These are phyloP conservation scores for Sporothrix brasiliensis DNA, from an alignment of 2,329 filamentous ascomycete species.

Conservation along the genomic window DNA sequence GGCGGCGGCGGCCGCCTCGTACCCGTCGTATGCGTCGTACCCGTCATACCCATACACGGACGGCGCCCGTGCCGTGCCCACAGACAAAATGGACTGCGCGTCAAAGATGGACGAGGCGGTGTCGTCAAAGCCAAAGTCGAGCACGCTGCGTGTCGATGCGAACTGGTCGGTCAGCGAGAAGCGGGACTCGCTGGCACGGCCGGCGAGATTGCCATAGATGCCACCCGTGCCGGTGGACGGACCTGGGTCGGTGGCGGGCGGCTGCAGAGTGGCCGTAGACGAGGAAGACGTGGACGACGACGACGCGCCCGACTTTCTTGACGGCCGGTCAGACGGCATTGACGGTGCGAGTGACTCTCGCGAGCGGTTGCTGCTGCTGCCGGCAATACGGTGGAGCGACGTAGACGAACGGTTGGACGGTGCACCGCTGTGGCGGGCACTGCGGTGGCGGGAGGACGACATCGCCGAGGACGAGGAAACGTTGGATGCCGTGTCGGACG, in stretches of 20 bases:
- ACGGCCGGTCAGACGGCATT: background rate
- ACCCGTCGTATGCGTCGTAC: conserved; percentile 3
- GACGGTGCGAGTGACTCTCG: conserved; percentile 21
- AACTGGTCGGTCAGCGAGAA: conserved; percentile 55
- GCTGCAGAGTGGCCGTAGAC: conserved; percentile 12
- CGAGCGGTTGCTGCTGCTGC: conserved; percentile 16
- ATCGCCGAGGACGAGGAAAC: conserved; percentile 20
- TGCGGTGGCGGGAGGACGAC: conserved; percentile 31
- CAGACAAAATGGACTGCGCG: conserved; percentile 34
- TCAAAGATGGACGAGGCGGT: conserved; percentile 49
- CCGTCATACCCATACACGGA: conserved; percentile 16
- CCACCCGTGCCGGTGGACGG: background rate
- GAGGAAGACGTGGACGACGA: conserved; percentile 10
- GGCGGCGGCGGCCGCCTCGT: conserved; percentile 17
- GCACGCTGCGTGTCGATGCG: conserved; percentile 51
- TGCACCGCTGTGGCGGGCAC: conserved; percentile 32
- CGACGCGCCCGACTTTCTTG: background rate
- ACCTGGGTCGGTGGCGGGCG: conserved; percentile 3
- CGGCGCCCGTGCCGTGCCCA: conserved; percentile 29
- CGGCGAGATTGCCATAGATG: conserved; percentile 33
- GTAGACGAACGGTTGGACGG: conserved; percentile 33
- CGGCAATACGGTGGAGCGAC: conserved; percentile 29
- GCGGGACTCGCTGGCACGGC: conserved; percentile 48
- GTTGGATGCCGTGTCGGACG: conserved; percentile 17
- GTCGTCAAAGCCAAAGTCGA: conserved; percentile 54